These are phyloP conservation scores for Omphalotus olearius DNA, from an alignment of 1,284 basidiomycete genomes.

Conservation along the genomic window DNA sequence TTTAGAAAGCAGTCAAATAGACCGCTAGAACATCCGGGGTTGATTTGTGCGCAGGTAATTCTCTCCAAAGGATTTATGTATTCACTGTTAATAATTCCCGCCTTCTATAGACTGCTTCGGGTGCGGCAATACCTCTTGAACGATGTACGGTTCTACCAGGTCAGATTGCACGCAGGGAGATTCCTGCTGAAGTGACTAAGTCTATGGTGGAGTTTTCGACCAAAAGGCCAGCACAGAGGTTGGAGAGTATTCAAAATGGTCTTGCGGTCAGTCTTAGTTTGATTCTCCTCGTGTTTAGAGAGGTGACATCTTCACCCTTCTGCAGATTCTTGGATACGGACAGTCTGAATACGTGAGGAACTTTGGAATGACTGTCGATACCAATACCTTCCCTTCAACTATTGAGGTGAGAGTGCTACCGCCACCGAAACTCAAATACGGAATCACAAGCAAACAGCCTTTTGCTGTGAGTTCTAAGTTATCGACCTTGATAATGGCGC, in stretches of 20 bases:
- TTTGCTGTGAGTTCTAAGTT: no score
- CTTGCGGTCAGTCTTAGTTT: constrained; percentile 30
- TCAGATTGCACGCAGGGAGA: constrained; percentile 71
- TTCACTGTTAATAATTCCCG: not conserved
- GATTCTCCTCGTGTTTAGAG: not conserved
- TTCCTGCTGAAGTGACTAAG: constrained; percentile 63
- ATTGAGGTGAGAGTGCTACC: constrained; percentile 3
- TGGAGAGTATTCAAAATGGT: constrained; percentile 53
- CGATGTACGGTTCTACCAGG: constrained; percentile 60
- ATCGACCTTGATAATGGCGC: no score
- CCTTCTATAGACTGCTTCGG: constrained; percentile 51
- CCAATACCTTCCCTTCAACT: constrained; percentile 36
- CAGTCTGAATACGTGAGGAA: constrained; percentile 69
- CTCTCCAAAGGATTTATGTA: constrained; percentile 15
- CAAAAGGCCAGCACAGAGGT: constrained; percentile 57
- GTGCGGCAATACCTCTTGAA: constrained; percentile 69
- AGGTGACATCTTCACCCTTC: not conserved
- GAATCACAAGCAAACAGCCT: constrained; percentile 33
- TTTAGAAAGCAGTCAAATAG: constrained; percentile 37
- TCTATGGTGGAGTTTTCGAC: constrained; percentile 71
- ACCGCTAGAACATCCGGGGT: constrained; percentile 37
- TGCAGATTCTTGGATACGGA: constrained; percentile 61
- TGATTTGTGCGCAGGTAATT: constrained; percentile 51
- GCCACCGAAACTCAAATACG: constrained; percentile 44
- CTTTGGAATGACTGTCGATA: constrained; percentile 57